A percentile compares a stretch with the other conserved stretches of the same genome.
Evolutionary conservation across 768 basidiomycete species (phyloP).

Genomic region (Naganishia antarctica): DNA sequence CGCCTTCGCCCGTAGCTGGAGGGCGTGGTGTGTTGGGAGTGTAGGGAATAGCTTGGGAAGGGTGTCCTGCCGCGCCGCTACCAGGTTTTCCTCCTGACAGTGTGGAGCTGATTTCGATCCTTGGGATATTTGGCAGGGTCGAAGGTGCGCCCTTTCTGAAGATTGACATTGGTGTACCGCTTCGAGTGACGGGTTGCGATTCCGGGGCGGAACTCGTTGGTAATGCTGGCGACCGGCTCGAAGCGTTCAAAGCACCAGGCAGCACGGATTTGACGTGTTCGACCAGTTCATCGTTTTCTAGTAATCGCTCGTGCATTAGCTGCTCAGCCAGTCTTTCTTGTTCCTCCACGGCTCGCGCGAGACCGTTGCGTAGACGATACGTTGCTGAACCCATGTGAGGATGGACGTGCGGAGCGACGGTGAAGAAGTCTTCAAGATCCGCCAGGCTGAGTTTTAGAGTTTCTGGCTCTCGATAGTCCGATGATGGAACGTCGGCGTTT

Average conservation of each 20-base stretch:
- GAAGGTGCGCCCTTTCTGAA: conserved; percentile 5
- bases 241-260: not conserved
- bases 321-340: conserved; percentile 12
- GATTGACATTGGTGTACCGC: not conserved
- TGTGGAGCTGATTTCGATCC: conserved; percentile 1
- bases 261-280: not conserved
- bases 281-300: not conserved
- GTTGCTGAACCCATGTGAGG: conserved; percentile 27
- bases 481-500: not conserved
- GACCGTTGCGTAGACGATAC: conserved; percentile 24
- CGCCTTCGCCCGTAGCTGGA: not conserved
- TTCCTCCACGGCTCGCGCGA: conserved; percentile 22
- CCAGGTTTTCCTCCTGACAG: not conserved
- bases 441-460: not conserved
- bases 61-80: not conserved
- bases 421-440: conserved; percentile 26
- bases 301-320: not conserved
- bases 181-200: conserved; percentile 4
- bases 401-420: conserved; percentile 23
- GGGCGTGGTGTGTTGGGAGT: not conserved
- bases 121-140: conserved; percentile 5
- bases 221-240: not conserved
- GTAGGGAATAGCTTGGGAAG: not conserved
- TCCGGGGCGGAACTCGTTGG: not conserved
- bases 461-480: not conserved